A percentile compares a stretch with the other conserved stretches of the same genome.
Conservation (phyloP, 106 monocot species). For the Dioscorea dumetorum region DNA sequence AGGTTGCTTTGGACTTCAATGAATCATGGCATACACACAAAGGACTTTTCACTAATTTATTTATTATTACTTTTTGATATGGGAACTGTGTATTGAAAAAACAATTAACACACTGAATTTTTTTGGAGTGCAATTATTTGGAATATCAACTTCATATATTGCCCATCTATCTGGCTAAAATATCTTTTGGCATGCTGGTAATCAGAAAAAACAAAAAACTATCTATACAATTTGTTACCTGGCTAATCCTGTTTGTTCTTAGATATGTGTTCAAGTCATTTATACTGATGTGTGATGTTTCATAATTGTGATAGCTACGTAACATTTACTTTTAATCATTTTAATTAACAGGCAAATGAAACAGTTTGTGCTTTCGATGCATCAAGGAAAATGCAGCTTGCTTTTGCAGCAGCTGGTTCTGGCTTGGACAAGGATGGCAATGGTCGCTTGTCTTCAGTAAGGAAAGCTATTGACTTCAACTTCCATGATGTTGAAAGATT, state of each 20-base stretch:
- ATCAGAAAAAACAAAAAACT: not conserved
- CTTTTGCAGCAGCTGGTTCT: slow-evolving; percentile 44
- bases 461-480: slow-evolving; percentile 53
- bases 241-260: not conserved
- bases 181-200: not conserved
- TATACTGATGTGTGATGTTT: not conserved
- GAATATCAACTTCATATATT: not conserved
- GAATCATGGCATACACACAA: not conserved
- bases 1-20: not conserved
- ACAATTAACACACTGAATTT: not conserved
- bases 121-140: not conserved
- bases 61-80: not conserved
- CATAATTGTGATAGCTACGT: not conserved
- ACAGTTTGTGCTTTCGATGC: slow-evolving; percentile 81
- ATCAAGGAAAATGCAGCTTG: slow-evolving; percentile 62
- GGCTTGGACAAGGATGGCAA: slow-evolving; percentile 23
- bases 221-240: not conserved
- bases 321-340: not conserved
- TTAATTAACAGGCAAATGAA: slow-evolving; percentile 55
- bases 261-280: not conserved
- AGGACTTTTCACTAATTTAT: not conserved
- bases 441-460: slow-evolving; percentile 49
- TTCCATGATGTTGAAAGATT: slow-evolving; percentile 60
- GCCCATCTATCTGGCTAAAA: not conserved
- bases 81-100: not conserved